phyloP scores from a whole-genome alignment of 2,329 filamentous ascomycete genomes.

The Balansia obtecta region DNA sequence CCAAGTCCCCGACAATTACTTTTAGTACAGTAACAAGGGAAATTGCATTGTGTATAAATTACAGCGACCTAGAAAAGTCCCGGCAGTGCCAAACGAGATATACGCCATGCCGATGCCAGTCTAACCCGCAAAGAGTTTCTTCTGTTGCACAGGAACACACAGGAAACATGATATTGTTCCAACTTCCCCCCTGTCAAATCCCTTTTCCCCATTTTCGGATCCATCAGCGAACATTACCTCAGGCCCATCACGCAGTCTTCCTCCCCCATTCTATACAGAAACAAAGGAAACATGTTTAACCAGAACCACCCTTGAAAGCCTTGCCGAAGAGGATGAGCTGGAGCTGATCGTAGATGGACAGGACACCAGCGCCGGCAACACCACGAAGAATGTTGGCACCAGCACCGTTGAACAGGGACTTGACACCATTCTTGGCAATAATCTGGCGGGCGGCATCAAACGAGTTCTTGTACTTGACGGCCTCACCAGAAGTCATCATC shows the following conservation, averaged over 20 bases:
- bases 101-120: conserved; percentile 37
- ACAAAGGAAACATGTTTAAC: conserved; percentile 29
- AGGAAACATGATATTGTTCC: conserved; percentile 19
- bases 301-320: conserved; percentile 72
- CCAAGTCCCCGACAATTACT: background rate
- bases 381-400: conserved; percentile 99
- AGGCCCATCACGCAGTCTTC: conserved; percentile 22
- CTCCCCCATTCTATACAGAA: conserved; percentile 30
- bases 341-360: conserved; percentile 99
- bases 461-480: conserved; percentile 99
- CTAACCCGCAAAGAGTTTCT: conserved; percentile 33
- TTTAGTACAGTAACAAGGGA: conserved; percentile 21
- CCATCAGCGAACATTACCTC: conserved; percentile 26
- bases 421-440: conserved; percentile 91
- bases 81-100: conserved; percentile 31
- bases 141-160: conserved; percentile 25
- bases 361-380: conserved; percentile 99
- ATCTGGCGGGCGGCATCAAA: conserved; percentile 94
- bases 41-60: conserved; percentile 52
- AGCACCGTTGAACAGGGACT: conserved; percentile 99
- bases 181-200: conserved; percentile 34
- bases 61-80: conserved; percentile 43
- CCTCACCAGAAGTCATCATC: conserved; percentile 98
- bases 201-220: conserved; percentile 30
- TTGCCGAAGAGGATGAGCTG: conserved; percentile 99